Percentiles rank a stretch among this genome's conserved stretches.
Conservation (phyloP, 2,329 filamentous ascomycete genomes). For the Pseudofabraea citricarpa region DNA sequence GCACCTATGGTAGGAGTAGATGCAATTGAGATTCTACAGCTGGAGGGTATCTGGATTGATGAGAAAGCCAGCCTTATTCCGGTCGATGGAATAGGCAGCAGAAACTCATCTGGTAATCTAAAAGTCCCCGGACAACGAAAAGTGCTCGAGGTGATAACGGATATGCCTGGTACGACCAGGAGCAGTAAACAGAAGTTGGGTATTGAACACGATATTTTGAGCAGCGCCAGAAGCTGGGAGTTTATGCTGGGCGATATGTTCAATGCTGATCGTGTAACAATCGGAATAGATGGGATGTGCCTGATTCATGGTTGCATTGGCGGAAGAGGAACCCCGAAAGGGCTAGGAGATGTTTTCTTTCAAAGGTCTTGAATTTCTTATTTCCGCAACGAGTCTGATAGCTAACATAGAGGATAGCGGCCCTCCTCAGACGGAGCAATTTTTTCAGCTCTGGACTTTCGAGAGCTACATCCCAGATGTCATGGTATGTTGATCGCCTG, state of each 20-base stretch:
- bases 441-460: slow-evolving; percentile 30
- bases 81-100: too few species aligned
- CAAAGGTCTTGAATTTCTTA: slow-evolving; percentile 14
- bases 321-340: slow-evolving; percentile 22
- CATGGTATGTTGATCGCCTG: slow-evolving; percentile 18
- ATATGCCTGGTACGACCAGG: slow-evolving; percentile 19
- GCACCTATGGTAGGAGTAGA: slow-evolving; percentile 18
- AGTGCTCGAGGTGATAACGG: slow-evolving; percentile 28
- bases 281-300: slow-evolving; percentile 31
- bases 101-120: too few species aligned
- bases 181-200: not conserved
- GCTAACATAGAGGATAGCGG: slow-evolving; percentile 18
- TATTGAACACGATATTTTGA: slow-evolving; percentile 9
- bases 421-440: slow-evolving; percentile 25
- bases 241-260: slow-evolving; percentile 33
- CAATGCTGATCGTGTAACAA: slow-evolving; percentile 26
- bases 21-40: slow-evolving; percentile 16
- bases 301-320: slow-evolving; percentile 28
- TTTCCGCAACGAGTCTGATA: not conserved
- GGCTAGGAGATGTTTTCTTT: slow-evolving; percentile 23
- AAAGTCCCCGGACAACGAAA: slow-evolving; percentile 8
- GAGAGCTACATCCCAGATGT: slow-evolving; percentile 28
- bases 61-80: too few species aligned
- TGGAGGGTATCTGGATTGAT: slow-evolving; percentile 22
- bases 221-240: slow-evolving; percentile 29